Base-by-base conservation (phyloP, 495 filamentous ascomycete genomes). In the Neurospora sp. region DNA sequence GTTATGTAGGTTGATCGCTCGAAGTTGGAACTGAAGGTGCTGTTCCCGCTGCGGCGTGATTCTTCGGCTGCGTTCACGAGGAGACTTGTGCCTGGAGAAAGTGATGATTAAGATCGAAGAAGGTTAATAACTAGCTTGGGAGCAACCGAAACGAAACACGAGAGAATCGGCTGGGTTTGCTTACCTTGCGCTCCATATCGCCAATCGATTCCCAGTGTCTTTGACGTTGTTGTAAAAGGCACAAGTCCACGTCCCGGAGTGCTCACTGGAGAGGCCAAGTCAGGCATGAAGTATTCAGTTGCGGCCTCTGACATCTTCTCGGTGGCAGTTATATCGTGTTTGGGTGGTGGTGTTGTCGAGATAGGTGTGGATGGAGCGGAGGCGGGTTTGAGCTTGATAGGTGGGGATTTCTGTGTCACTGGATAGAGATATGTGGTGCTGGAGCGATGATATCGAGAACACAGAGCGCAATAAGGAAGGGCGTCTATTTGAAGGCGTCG, bases 1-100 rank as follows among this genome's bases (percentile, higher is more conserved):
- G 90, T 86, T 34, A 94, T 82, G 78, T 92, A 94, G 1, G 92
- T 84, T 21, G 88, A 86, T n/a, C 92, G 85, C 54, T 87, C 86
- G 38, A 91, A 86, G 1, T 66, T 72, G 11, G 80, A 69, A 73
- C 84, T 36, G n/a, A 72, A 48, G 38, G 66, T 69, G 71, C 28
- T 24, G 38, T 40, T 21, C 13, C 4, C n/a, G 2, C 31, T 11
- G 31, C 39, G 40, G 8, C 36, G 28, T 34, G 38, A 71, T 21
- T 77, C 73, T 8, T 66, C 72, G 36, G 70, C 70, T 2, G 76
- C 39, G 69, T 39, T 77, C 2, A 74, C 19, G 37, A 76, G n/a
- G 62, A 79, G 78, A 5, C 72, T 71, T 28, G 77, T 54, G 13
- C 77, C 77, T 79, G 40, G 8, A 70, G 9, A 39, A 5, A 17